phyloP scores from a whole-genome alignment of 179 eudicot genomes.

The Vitellaria paradoxa region DNA sequence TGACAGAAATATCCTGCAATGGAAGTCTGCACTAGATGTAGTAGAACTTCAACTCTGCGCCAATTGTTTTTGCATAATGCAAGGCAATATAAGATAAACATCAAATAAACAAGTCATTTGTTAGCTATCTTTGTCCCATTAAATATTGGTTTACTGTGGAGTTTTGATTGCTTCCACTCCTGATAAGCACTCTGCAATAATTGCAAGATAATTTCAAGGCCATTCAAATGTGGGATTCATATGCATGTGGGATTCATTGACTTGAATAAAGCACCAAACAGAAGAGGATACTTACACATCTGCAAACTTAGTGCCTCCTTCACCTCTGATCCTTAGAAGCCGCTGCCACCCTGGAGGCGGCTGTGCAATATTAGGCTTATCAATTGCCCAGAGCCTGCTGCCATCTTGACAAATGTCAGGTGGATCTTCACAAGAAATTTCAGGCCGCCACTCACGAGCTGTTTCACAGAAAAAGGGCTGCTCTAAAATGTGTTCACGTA shows the following conservation, averaged over 20 bases:
- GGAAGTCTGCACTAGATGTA: too few species aligned
- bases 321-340: constrained; percentile 71
- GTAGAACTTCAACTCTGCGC: too few species aligned
- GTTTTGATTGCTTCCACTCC: background rate
- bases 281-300: constrained; percentile 65
- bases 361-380: constrained; percentile 73
- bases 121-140: too few species aligned
- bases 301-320: constrained; percentile 81
- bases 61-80: too few species aligned
- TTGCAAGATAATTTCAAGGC: background rate
- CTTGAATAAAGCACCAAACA: background rate
- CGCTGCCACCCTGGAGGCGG: constrained; percentile 89
- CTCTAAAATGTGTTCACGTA: constrained; percentile 62
- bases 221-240: background rate
- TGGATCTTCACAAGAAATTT: constrained; percentile 55
- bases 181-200: background rate
- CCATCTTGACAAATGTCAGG: constrained; percentile 69
- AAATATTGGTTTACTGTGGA: background rate
- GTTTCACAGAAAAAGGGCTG: constrained; percentile 57
- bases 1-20: too few species aligned
- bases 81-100: too few species aligned
- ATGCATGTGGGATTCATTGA: background rate
- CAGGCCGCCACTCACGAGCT: constrained; percentile 76
- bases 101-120: too few species aligned
- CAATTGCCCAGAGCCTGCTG: constrained; percentile 84